Evolutionary conservation across 2,329 filamentous ascomycete species (phyloP).

Genomic region (Trichoderma hamatum): DNA sequence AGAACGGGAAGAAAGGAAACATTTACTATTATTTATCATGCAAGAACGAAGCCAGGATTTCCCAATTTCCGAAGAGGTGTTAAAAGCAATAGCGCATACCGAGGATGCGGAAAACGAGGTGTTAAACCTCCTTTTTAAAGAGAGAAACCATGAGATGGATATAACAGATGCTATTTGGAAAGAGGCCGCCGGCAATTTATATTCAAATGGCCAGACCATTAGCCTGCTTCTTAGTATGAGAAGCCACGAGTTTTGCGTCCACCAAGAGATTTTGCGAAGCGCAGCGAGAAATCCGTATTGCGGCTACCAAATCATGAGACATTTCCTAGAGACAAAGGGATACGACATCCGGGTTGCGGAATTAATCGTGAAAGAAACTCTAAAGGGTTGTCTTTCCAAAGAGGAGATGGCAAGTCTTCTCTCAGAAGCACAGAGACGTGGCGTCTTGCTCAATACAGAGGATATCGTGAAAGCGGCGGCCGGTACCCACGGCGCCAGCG

Average conservation of each 20-base stretch:
- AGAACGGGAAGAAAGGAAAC: not conserved
- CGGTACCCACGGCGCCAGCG: no score
- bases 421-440: not conserved
- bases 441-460: not conserved
- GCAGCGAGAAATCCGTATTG: not conserved
- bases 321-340: not conserved
- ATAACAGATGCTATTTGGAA: not conserved
- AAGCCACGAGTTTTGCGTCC: not conserved
- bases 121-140: not conserved
- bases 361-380: not conserved
- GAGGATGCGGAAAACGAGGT: not conserved
- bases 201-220: not conserved
- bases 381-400: fast-evolving
- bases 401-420: not conserved
- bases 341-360: not conserved
- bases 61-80: not conserved
- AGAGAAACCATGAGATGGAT: not conserved
- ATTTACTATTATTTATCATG: not conserved
- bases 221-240: not conserved
- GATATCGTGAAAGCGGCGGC: not conserved
- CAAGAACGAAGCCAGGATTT: not conserved
- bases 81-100: not conserved
- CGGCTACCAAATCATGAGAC: not conserved
- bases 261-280: not conserved
- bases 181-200: not conserved